Evolutionary conservation across 768 basidiomycete species (phyloP).

Genomic region (Mycena vitilis): DNA sequence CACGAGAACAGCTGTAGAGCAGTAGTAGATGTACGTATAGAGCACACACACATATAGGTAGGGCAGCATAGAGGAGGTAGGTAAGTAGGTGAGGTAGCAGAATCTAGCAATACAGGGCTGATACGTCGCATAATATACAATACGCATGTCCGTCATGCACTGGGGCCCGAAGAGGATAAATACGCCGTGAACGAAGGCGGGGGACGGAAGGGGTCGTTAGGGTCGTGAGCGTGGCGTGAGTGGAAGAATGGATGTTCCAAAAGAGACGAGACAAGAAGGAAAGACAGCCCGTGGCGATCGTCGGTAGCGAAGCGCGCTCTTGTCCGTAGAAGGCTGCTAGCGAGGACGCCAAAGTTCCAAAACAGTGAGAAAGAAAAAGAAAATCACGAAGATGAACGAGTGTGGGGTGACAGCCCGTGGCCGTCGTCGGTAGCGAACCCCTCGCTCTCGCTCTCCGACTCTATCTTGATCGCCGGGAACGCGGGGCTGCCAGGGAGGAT

Average conservation of each 20-base stretch:
- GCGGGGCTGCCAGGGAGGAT: conserved; percentile 78
- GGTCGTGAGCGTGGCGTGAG: conserved; percentile 12
- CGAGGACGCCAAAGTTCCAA: no score
- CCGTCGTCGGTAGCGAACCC: conserved; percentile 63
- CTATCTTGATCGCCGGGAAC: conserved; percentile 70
- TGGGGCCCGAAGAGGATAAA: conserved; percentile 45
- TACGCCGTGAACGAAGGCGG: conserved; percentile 39
- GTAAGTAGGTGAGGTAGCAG: neutral
- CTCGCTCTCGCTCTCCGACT: conserved; percentile 80
- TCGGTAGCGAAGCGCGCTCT: no score
- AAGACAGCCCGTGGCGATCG: no score
- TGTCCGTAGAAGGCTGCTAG: no score
- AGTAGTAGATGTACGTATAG: no score
- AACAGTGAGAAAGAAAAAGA: conserved; percentile 1
- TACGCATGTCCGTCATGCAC: conserved; percentile 13
- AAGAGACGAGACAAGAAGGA: no score
- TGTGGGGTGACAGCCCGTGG: conserved; percentile 32
- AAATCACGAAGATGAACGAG: conserved; percentile 38
- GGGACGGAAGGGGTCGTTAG: conserved; percentile 46
- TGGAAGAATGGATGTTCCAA: no score
- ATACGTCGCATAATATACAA: conserved; percentile 30
- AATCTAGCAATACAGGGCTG: conserved; percentile 24
- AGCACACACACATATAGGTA: no score
- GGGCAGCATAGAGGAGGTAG: neutral
- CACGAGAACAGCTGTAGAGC: neutral